These are phyloP conservation scores for Phyllosticta citribraziliensis DNA, from an alignment of 2,329 filamentous ascomycete genomes.

Conservation along the genomic window DNA sequence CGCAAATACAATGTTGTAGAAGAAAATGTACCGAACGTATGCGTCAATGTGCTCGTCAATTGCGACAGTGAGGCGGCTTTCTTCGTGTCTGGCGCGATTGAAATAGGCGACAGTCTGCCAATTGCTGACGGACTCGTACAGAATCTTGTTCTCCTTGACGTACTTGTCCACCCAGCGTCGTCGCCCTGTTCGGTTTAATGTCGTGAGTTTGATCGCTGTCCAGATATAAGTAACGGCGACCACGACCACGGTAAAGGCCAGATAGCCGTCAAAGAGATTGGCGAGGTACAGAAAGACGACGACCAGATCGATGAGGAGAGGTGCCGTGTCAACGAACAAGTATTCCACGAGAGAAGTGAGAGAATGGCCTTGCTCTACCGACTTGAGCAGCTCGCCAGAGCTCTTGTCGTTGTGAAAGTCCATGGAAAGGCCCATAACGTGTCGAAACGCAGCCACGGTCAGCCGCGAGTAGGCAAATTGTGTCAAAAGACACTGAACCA, in stretches of 20 bases:
- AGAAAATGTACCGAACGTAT: constrained; percentile 23
- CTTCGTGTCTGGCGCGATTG: constrained; percentile 47
- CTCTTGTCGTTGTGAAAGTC: constrained; percentile 60
- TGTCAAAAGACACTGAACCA: constrained; percentile 46
- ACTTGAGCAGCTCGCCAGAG: constrained; percentile 54
- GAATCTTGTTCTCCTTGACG: constrained; percentile 42
- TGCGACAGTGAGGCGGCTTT: constrained; percentile 36
- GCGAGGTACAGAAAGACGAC: constrained; percentile 54
- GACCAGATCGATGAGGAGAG: constrained; percentile 52
- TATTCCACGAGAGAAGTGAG: constrained; percentile 51
- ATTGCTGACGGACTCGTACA: constrained; percentile 49
- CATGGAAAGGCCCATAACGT: constrained; percentile 59
- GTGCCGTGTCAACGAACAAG: constrained; percentile 49
- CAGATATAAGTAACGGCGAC: constrained; percentile 41
- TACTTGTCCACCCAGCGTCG: constrained; percentile 34
- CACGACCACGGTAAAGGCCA: constrained; percentile 30
- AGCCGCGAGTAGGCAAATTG: constrained; percentile 50
- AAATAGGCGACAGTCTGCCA: constrained; percentile 54
- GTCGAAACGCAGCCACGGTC: constrained; percentile 52
- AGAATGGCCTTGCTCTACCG: constrained; percentile 53
- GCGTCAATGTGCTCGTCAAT: constrained; percentile 28
- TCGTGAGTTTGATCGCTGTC: constrained; percentile 36
- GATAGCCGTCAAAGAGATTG: constrained; percentile 50
- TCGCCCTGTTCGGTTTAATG: constrained; percentile 32
- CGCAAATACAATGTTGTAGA: constrained; percentile 17